Evolutionary conservation across 352 stramenopile species (phyloP).

Genomic region (Blastocystis sp.): DNA sequence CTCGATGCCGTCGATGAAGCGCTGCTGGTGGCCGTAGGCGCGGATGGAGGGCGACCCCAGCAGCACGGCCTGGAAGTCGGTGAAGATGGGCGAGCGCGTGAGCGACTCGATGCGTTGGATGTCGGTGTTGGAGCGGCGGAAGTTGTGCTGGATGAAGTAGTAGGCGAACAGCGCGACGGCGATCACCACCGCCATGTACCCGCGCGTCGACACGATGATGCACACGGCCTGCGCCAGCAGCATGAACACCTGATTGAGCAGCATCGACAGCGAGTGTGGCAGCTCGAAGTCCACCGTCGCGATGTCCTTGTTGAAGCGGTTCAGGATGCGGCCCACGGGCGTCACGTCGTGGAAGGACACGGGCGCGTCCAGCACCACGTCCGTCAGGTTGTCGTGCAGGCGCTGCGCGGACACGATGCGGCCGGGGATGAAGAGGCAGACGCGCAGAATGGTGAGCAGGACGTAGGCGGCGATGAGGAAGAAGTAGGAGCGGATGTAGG

Average conservation of each 20-base stretch:
- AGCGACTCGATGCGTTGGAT: constrained; percentile 70
- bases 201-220: constrained; percentile 28
- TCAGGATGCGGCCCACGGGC: no score
- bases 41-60: constrained; percentile 49
- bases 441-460: neutral
- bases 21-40: constrained; percentile 31
- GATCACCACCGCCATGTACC: constrained; percentile 39
- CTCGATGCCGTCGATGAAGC: constrained; percentile 18
- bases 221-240: neutral
- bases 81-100: constrained; percentile 68
- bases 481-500: neutral
- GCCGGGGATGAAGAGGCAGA: constrained; percentile 2
- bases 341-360: no score
- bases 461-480: neutral
- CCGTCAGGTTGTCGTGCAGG: constrained; percentile 77
- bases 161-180: constrained; percentile 42
- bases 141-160: constrained; percentile 56
- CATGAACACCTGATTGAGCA: constrained; percentile 35
- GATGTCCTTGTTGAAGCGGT: neutral
- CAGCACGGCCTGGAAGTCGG: constrained; percentile 69
- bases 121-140: constrained; percentile 68
- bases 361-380: constrained; percentile 35
- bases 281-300: neutral
- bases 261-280: constrained; percentile 55
- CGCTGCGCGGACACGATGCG: neutral